phyloP scores from a whole-genome alignment of 2,329 filamentous ascomycete species.

The Monosporascus sp. region DNA sequence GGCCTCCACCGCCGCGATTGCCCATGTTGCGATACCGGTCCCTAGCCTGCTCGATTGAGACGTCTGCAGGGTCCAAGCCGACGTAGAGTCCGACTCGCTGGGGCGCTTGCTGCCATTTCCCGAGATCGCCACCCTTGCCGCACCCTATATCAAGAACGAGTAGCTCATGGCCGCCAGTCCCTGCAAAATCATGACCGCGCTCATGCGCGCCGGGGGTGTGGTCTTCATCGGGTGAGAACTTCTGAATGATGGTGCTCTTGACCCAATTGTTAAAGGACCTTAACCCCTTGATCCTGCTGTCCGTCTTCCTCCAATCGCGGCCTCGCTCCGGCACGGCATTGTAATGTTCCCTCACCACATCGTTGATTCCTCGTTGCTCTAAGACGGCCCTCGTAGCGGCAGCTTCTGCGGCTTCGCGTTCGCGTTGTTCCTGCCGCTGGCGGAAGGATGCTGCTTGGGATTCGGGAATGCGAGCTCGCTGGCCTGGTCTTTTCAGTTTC shows the following conservation, averaged over 20 bases:
- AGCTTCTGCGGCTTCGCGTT: conserved; percentile 36
- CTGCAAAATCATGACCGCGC: conserved; percentile 35
- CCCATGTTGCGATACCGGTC: conserved; percentile 76
- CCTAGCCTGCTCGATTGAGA: conserved; percentile 85
- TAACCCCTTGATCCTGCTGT: conserved; percentile 91
- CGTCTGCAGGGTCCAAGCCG: conserved; percentile 85
- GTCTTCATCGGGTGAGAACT: conserved; percentile 81
- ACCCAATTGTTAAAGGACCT: conserved; percentile 98
- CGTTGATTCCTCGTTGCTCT: conserved; percentile 60
- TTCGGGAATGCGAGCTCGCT: conserved; percentile 61
- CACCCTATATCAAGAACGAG: conserved; percentile 91
- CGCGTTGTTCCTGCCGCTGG: conserved; percentile 54
- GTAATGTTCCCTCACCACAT: conserved; percentile 90
- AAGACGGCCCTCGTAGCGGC: conserved; percentile 34
- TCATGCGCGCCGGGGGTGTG: conserved; percentile 58
- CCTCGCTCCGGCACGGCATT: conserved; percentile 92
- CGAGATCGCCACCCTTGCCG: conserved; percentile 91
- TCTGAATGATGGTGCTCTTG: conserved; percentile 95
- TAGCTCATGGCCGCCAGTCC: conserved; percentile 53
- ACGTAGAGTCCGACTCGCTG: conserved; percentile 90
- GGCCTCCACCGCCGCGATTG: conserved; percentile 47
- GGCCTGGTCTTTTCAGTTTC: conserved; percentile 64
- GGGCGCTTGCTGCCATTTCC: conserved; percentile 95
- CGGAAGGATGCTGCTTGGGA: conserved; percentile 64
- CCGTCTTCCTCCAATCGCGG: conserved; percentile 88